Base-by-base conservation (phyloP, 169 alveolate species). In the Cryptosporidium ubiquitum region DNA sequence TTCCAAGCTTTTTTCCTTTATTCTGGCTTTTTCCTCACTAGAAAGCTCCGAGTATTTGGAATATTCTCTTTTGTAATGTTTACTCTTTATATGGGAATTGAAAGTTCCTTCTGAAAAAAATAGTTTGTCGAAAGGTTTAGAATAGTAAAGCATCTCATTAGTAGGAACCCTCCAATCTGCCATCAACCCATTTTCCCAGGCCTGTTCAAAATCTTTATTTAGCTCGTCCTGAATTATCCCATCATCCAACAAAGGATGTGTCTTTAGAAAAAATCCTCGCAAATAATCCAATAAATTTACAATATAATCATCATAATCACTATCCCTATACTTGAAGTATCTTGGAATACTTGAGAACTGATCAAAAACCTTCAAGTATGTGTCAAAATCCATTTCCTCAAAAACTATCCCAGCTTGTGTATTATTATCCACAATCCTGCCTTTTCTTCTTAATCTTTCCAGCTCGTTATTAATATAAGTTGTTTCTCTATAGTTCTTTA, bases 131-230 rank as follows among this genome's bases (percentile, higher is more conserved):
- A 92, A 91, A 5, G 96, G 95, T 39, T 84, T 91, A 42, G 93
- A 86, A 86, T 95, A 95, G 39, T 85, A 91, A 29, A 91, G 91
- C 93, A 94, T 84, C 33, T 92, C 91, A 47, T 85, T 74, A 0
- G 97, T 93, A 51, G 75, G 93, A 18, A 86, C 92, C 68, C 93
- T 93, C 97, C 97, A 95, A 51, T 91, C 91, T 35, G 85, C 64
- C 2, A 95, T 47, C 47, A 84, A 49, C 35, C 91, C 86, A 33
- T 68, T 75, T 33, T 37, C 49, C 95, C 97, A 95, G n/a, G 70
- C 79, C 0, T 44, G 70, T 69, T 93, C 92, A 85, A 95, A 95
- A 5, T 68, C 86, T 16, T 91, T 86, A 68, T 93, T 95, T 61
- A 93, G 92, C 58, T 94, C 93, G 58, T 18, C n/a, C 68, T 84